These are phyloP conservation scores for Colletotrichum salicis DNA, from an alignment of 2,329 filamentous ascomycete species.

Conservation along the genomic window DNA sequence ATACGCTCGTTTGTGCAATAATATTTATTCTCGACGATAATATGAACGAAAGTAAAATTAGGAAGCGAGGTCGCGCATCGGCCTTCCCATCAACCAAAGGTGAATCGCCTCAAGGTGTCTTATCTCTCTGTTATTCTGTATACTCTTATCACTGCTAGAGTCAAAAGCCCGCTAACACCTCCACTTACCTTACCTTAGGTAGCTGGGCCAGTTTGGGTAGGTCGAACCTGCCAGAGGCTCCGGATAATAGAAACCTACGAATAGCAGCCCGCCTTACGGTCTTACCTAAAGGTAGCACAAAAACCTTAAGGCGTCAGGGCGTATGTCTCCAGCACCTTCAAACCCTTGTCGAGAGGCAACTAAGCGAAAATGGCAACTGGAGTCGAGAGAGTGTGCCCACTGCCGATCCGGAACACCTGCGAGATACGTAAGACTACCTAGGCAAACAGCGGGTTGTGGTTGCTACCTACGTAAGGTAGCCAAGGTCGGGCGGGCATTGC, in stretches of 20 bases:
- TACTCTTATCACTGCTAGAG: slow-evolving; percentile 1
- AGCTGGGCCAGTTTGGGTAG: neutral
- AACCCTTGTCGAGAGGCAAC: slow-evolving; percentile 4
- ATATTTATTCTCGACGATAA: neutral
- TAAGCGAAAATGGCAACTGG: slow-evolving; percentile 7
- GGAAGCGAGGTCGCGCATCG: neutral
- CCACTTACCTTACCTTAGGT: neutral
- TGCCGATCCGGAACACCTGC: slow-evolving; percentile 20
- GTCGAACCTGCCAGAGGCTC: neutral
- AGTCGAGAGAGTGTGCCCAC: slow-evolving; percentile 20
- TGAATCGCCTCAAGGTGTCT: slow-evolving; percentile 2
- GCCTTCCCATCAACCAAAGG: neutral
- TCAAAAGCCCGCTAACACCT: neutral
- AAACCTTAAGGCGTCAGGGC: neutral
- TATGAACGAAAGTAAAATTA: neutral
- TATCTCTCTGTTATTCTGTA: slow-evolving; percentile 1
- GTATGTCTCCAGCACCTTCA: neutral
- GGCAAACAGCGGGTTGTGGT: neutral
- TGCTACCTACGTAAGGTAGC: slow-evolving; percentile 6
- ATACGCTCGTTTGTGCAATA: neutral
- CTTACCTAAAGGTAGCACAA: neutral
- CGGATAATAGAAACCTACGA: neutral
- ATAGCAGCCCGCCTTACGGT: neutral
- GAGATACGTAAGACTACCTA: slow-evolving; percentile 9
- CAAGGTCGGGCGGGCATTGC: neutral